Conservation (phyloP, 345 rosid species). For the Dipteronia dyeriana region DNA sequence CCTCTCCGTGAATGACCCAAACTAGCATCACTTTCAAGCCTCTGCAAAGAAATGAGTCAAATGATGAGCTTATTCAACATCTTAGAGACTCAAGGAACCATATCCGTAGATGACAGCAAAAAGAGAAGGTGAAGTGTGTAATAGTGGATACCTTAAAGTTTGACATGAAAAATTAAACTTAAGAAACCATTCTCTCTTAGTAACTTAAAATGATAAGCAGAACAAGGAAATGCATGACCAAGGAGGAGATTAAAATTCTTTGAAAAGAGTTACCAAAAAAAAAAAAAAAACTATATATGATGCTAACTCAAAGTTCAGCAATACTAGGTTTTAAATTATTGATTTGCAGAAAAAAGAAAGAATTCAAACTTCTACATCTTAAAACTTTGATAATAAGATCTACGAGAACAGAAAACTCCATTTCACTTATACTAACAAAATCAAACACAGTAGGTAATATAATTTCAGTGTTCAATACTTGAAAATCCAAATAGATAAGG, state of each 20-base stretch:
- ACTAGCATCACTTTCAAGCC: constrained; percentile 72
- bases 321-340: not conserved
- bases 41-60: constrained; percentile 42
- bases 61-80: not conserved
- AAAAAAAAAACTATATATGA: not conserved
- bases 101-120: not conserved
- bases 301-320: not conserved
- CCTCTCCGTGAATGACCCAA: constrained; percentile 55
- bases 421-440: not conserved
- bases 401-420: not conserved
- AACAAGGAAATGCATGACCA: not conserved
- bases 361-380: not conserved
- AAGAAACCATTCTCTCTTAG: not conserved
- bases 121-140: not conserved
- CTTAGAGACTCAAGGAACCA: not conserved
- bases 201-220: not conserved
- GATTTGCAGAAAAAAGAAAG: not conserved
- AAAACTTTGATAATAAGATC: not conserved
- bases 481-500: not conserved
- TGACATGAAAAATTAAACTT: not conserved
- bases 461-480: not conserved
- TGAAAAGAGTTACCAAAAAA: too few relatives aligned
- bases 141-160: not conserved
- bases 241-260: not conserved
- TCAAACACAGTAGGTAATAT: not conserved